These are phyloP conservation scores for Penicillium samsonianum DNA, from an alignment of 495 filamentous ascomycete species.

Conservation along the genomic window DNA sequence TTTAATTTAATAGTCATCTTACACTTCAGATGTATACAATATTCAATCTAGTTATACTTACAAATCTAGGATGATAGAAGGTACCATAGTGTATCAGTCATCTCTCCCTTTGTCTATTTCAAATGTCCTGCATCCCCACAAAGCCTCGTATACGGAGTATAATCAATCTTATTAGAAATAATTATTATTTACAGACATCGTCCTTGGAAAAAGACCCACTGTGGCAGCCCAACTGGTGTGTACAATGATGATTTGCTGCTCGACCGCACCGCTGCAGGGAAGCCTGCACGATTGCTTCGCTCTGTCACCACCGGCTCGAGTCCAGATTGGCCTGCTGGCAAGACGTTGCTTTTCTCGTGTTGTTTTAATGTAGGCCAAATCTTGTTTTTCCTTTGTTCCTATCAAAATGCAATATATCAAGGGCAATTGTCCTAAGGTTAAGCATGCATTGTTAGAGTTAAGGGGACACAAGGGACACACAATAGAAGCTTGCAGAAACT, in stretches of 20 bases:
- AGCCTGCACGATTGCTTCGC: conserved; percentile 28
- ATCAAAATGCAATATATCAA: conserved; percentile 1
- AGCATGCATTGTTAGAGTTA: neutral
- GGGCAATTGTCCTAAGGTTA: conserved; percentile 1
- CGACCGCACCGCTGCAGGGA: conserved; percentile 23
- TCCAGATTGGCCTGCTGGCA: conserved; percentile 22
- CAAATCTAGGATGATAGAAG: neutral
- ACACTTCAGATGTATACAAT: neutral
- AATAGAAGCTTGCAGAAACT: neutral
- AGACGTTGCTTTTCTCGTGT: conserved; percentile 2
- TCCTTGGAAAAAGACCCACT: conserved; percentile 29
- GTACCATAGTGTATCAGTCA: neutral
- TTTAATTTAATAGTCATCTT: neutral
- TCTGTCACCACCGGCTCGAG: conserved; percentile 22
- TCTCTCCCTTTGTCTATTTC: conserved; percentile 1
- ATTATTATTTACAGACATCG: conserved; percentile 19
- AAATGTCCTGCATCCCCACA: neutral
- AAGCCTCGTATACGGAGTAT: neutral
- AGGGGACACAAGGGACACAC: neutral
- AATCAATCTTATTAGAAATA: neutral
- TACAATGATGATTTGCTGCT: conserved; percentile 44
- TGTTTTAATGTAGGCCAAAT: conserved; percentile 5
- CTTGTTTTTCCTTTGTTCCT: neutral
- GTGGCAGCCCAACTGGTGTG: conserved; percentile 34
- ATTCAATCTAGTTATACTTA: neutral